Evolutionary conservation across 2,329 filamentous ascomycete species (phyloP).

Genomic region (Camillea tinctor): DNA sequence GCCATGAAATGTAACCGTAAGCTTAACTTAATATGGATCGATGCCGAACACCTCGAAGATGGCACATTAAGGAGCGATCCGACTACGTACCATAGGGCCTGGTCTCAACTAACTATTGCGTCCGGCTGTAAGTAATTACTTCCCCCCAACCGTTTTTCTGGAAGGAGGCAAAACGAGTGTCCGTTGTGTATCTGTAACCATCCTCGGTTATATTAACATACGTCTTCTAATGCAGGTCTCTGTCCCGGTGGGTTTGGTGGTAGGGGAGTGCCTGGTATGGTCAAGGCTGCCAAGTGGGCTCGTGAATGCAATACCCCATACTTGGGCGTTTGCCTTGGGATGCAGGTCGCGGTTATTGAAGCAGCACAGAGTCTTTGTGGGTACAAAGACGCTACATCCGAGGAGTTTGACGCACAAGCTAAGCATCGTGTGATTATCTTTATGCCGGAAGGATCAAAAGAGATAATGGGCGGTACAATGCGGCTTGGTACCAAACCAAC

Average conservation of each 20-base stretch:
- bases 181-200: slow-evolving; percentile 44
- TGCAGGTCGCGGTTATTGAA: slow-evolving; percentile 92
- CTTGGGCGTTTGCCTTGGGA: slow-evolving; percentile 86
- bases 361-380: slow-evolving; percentile 75
- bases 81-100: slow-evolving; percentile 78
- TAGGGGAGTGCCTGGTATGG: slow-evolving; percentile 87
- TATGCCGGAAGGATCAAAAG: slow-evolving; percentile 73
- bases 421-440: slow-evolving; percentile 75
- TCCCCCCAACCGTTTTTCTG: not conserved
- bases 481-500: slow-evolving; percentile 74
- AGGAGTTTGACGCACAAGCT: slow-evolving; percentile 56
- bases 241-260: slow-evolving; percentile 72
- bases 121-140: slow-evolving; percentile 1
- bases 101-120: slow-evolving; percentile 75
- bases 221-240: not conserved
- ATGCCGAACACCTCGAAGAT: slow-evolving; percentile 79
- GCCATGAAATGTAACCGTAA: slow-evolving; percentile 83
- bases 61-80: slow-evolving; percentile 60
- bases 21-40: slow-evolving; percentile 79
- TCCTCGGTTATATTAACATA: slow-evolving; percentile 39
- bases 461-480: slow-evolving; percentile 83
- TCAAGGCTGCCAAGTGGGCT: slow-evolving; percentile 82
- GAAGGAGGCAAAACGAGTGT: too few relatives aligned
- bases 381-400: slow-evolving; percentile 54
- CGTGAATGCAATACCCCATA: slow-evolving; percentile 78